A percentile compares a stretch with the other conserved stretches of the same genome.
These are phyloP conservation scores for Salix viminalis DNA, from an alignment of 345 rosid species.

Conservation along the genomic window DNA sequence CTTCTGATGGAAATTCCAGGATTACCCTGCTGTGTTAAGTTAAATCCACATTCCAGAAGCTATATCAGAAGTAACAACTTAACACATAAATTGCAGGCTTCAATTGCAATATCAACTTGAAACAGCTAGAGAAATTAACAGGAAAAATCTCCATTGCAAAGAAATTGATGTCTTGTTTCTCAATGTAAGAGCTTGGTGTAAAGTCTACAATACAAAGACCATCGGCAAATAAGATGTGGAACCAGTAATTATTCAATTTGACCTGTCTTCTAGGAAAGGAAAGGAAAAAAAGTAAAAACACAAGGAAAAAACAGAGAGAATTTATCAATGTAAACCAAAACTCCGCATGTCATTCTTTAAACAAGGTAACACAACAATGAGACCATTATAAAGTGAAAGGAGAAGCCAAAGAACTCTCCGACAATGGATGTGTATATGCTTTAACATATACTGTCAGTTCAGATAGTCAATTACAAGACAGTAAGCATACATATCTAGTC, in stretches of 20 bases:
- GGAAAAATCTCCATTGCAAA: background rate
- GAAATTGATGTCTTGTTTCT: background rate
- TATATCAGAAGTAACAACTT: background rate
- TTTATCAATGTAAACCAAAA: background rate
- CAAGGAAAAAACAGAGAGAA: no score
- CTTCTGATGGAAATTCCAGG: conserved; percentile 32
- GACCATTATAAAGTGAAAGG: background rate
- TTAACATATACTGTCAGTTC: background rate
- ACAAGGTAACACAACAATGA: background rate
- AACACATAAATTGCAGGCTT: background rate
- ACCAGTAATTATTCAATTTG: no score
- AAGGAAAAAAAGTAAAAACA: no score
- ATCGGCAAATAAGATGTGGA: background rate
- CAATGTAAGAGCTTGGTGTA: background rate
- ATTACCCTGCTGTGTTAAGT: conserved; percentile 37
- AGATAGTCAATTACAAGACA: background rate
- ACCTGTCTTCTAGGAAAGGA: no score
- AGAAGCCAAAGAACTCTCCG: background rate
- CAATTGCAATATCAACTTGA: background rate
- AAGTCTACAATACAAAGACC: background rate
- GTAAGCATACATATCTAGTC: background rate
- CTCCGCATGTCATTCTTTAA: background rate
- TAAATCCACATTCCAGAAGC: conserved; percentile 14
- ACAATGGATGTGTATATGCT: background rate
- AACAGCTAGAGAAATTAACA: background rate